Conservation (phyloP, 257 asterid genomes). For the Leonotis leonurus region DNA sequence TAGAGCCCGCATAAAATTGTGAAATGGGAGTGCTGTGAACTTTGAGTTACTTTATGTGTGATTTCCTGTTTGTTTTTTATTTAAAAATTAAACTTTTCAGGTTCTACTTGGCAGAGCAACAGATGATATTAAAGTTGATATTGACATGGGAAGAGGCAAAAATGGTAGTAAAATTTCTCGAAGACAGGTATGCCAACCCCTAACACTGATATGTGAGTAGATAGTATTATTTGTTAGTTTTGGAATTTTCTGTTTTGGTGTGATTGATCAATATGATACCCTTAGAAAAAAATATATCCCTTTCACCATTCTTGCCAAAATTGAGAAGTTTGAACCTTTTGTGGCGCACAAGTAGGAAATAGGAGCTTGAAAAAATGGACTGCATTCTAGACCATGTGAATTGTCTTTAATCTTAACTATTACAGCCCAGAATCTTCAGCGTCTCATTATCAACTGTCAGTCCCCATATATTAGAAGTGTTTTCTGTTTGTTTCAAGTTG, state of each 20-base stretch:
- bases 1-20: not conserved
- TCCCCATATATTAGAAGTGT: not conserved
- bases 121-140: constrained; percentile 58
- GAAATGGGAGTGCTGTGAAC: not conserved
- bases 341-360: not conserved
- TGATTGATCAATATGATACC: not conserved
- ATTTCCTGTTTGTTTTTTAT: constrained; percentile 13
- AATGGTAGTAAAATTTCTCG: constrained; percentile 60
- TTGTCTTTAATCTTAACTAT: not conserved
- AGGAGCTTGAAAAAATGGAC: not conserved
- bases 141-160: constrained; percentile 64
- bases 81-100: constrained; percentile 30
- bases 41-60: not conserved
- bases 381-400: not conserved
- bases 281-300: not conserved
- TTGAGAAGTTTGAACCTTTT: not conserved
- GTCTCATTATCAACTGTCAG: not conserved
- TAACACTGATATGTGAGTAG: not conserved
- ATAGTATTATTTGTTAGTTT: not conserved
- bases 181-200: constrained; percentile 47
- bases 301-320: not conserved
- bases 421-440: not conserved
- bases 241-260: not conserved
- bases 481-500: not conserved
- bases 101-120: constrained; percentile 72